phyloP scores from a whole-genome alignment of 805 yeast species.

The Candida suzukii region DNA sequence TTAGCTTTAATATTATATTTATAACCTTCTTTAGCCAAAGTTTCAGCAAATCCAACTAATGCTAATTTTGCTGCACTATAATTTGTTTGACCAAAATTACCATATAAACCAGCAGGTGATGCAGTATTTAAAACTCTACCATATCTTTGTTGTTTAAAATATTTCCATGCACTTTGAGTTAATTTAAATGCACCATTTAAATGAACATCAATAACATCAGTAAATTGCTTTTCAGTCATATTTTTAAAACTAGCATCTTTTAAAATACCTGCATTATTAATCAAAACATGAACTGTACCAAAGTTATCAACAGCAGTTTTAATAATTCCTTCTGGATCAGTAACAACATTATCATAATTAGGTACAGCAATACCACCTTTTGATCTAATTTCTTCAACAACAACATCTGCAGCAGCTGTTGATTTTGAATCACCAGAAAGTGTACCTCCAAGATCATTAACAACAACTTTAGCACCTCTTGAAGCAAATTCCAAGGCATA shows the following conservation, averaged over 20 bases:
- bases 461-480: slow-evolving; percentile 92
- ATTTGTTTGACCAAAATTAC: slow-evolving; percentile 95
- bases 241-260: slow-evolving; percentile 84
- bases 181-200: slow-evolving; percentile 82
- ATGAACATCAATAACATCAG: slow-evolving; percentile 78
- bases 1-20: slow-evolving; percentile 79
- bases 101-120: slow-evolving; percentile 95
- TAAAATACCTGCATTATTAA: slow-evolving; percentile 93
- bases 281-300: slow-evolving; percentile 82
- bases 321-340: slow-evolving; percentile 76
- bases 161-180: slow-evolving; percentile 88
- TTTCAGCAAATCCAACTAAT: slow-evolving; percentile 85
- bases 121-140: slow-evolving; percentile 93
- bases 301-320: slow-evolving; percentile 79
- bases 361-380: slow-evolving; percentile 87
- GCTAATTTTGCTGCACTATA: slow-evolving; percentile 92
- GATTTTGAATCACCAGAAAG: slow-evolving; percentile 66
- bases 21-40: slow-evolving; percentile 90
- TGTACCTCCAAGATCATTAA: slow-evolving; percentile 88
- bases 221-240: slow-evolving; percentile 76
- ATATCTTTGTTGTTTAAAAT: slow-evolving; percentile 72
- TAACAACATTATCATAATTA: slow-evolving; percentile 83
- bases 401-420: slow-evolving; percentile 76
- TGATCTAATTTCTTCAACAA: slow-evolving; percentile 73
- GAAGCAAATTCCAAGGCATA: slow-evolving; percentile 84